Evolutionary conservation across 768 basidiomycete species (phyloP).

Genomic region (Boletus vinaceobasis): DNA sequence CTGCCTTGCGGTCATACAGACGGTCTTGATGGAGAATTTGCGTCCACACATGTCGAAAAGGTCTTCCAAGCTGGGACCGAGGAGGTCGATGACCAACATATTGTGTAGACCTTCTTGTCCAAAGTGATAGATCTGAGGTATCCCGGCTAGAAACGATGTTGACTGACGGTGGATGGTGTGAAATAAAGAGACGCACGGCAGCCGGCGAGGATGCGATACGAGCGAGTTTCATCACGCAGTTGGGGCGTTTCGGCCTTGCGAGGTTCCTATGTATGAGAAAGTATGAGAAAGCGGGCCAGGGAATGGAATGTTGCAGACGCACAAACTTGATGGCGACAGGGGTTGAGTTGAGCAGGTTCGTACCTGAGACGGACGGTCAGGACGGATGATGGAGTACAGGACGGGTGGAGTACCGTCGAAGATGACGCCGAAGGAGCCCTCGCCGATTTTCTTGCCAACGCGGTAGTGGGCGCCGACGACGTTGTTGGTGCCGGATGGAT

Average conservation of each 20-base stretch:
- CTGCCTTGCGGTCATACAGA: conserved; percentile 98
- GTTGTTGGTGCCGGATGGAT: conserved; percentile 62
- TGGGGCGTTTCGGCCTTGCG: conserved; percentile 96
- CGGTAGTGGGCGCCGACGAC: conserved; percentile 96
- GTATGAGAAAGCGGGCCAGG: conserved; percentile 5
- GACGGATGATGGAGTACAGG: neutral
- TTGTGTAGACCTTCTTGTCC: conserved; percentile 99
- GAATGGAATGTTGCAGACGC: conserved; percentile 36
- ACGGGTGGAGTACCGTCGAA: conserved; percentile 62
- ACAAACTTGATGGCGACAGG: conserved; percentile 99
- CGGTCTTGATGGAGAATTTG: conserved; percentile 97
- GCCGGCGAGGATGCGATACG: conserved; percentile 86
- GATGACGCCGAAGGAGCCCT: conserved; percentile 97
- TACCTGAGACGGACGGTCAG: conserved; percentile 52
- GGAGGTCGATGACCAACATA: conserved; percentile 95
- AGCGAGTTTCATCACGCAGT: conserved; percentile 96
- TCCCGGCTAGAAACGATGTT: conserved; percentile 63
- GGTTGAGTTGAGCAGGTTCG: conserved; percentile 96
- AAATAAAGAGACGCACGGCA: conserved; percentile 62
- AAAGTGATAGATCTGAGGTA: conserved; percentile 99
- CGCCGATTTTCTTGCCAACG: conserved; percentile 98
- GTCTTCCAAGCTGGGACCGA: conserved; percentile 96
- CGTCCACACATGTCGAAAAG: conserved; percentile 99
- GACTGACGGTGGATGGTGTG: conserved; percentile 9
- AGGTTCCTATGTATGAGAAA: conserved; percentile 65